A percentile compares a stretch with the other conserved stretches of the same genome.
These are phyloP conservation scores for Candolleomyces efflorescens DNA, from an alignment of 768 basidiomycete species.

Conservation along the genomic window DNA sequence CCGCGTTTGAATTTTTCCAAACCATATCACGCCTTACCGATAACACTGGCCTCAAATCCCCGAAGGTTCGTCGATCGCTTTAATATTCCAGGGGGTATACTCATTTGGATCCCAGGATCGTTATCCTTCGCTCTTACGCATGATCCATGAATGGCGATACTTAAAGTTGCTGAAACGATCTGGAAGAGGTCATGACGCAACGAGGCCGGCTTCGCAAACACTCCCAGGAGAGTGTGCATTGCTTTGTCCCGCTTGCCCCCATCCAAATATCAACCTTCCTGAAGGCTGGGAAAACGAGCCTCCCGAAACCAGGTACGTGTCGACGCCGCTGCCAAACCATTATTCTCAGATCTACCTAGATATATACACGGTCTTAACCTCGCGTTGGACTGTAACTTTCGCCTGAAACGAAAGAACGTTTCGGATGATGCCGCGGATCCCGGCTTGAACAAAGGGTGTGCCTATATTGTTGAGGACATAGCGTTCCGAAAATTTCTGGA, in stretches of 20 bases:
- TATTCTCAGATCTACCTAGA: not conserved
- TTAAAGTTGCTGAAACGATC: constrained; percentile 19
- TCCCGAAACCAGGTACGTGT: not conserved
- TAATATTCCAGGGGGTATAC: too few species aligned
- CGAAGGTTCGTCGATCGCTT: not conserved
- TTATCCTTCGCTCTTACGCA: not conserved
- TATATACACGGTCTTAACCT: not conserved
- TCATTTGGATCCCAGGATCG: not conserved
- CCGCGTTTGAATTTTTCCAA: not conserved
- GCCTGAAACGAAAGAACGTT: not conserved
- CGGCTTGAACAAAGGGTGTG: constrained; percentile 7
- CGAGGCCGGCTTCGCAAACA: constrained; percentile 4
- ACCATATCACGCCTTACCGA: not conserved
- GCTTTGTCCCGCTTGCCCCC: constrained; percentile 21
- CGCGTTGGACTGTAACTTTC: constrained; percentile 2
- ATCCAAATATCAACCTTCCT: not conserved
- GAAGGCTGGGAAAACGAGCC: not conserved
- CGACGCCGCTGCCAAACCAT: too few species aligned
- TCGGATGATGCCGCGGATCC: constrained; percentile 9
- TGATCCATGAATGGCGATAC: constrained; percentile 16
- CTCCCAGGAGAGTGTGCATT: constrained; percentile 15
- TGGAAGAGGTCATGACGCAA: constrained; percentile 15
- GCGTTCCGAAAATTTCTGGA: constrained; percentile 7
- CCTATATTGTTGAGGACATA: constrained; percentile 11
- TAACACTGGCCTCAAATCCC: not conserved